Conservation (phyloP, 805 yeast genomes). For the Vanderwaltozyma polyspora region DNA sequence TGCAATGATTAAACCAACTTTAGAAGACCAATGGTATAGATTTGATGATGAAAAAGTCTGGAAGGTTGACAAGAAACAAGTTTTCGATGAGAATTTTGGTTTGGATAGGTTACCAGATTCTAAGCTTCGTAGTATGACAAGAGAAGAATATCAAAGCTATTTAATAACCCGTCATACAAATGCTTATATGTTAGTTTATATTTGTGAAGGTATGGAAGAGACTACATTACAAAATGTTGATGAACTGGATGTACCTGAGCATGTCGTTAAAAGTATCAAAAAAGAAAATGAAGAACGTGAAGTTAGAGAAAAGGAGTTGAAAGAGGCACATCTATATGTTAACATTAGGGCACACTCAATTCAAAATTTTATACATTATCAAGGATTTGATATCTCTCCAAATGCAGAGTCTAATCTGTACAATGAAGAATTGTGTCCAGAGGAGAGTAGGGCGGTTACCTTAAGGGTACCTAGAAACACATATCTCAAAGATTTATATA, state of each 20-base stretch:
- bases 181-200: slow-evolving; percentile 94
- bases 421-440: slow-evolving; percentile 38
- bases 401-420: slow-evolving; percentile 40
- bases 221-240: slow-evolving; percentile 48
- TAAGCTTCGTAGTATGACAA: slow-evolving; percentile 39
- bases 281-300: slow-evolving; percentile 51
- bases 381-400: slow-evolving; percentile 70
- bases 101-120: slow-evolving; percentile 47
- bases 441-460: slow-evolving; percentile 34
- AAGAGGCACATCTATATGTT: slow-evolving; percentile 59
- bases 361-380: slow-evolving; percentile 43
- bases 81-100: slow-evolving; percentile 87
- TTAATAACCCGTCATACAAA: slow-evolving; percentile 73
- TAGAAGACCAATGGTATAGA: slow-evolving; percentile 65
- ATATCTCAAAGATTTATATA: slow-evolving; percentile 39
- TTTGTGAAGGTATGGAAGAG: slow-evolving; percentile 49
- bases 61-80: slow-evolving; percentile 73
- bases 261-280: slow-evolving; percentile 55
- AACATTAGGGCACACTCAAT: slow-evolving; percentile 47
- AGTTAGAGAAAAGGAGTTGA: slow-evolving; percentile 43
- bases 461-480: slow-evolving; percentile 48
- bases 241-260: slow-evolving; percentile 51
- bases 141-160: slow-evolving; percentile 52
- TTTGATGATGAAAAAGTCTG: slow-evolving; percentile 95
- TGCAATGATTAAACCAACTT: slow-evolving; percentile 77